Conservation (phyloP, 164 flowering plant genomes). For the Cinnamomum micranthum region DNA sequence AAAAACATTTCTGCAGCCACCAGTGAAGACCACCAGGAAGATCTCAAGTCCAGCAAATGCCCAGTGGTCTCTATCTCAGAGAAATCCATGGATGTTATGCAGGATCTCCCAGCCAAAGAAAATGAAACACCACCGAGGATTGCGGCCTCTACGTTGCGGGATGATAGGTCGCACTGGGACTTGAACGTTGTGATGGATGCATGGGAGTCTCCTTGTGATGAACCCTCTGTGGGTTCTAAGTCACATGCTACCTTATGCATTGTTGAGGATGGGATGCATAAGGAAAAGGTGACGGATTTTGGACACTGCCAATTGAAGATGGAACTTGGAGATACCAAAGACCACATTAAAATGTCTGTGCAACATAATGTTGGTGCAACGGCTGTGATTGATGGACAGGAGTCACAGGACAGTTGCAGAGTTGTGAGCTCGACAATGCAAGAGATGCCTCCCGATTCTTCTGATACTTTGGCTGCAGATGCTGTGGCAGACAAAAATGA, state of each 20-base stretch:
- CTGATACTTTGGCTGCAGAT: neutral
- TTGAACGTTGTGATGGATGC: conserved; percentile 60
- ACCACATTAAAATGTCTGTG: conserved; percentile 4
- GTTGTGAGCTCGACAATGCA: conserved; percentile 4
- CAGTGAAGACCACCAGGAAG: neutral
- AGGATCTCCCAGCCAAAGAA: conserved; percentile 12
- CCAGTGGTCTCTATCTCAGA: neutral
- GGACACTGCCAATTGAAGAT: conserved; percentile 15
- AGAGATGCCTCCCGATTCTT: neutral
- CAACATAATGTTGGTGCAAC: neutral
- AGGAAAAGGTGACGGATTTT: neutral
- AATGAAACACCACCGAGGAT: conserved; percentile 10
- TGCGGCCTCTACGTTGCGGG: conserved; percentile 24
- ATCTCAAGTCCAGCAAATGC: neutral
- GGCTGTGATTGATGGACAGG: conserved; percentile 4
- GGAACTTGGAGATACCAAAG: conserved; percentile 7
- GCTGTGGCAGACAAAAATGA: neutral
- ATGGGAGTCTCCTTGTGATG: conserved; percentile 48
- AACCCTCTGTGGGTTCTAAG: conserved; percentile 18
- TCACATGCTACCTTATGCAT: conserved; percentile 2
- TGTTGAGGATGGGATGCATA: neutral
- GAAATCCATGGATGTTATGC: conserved; percentile 7
- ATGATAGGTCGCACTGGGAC: conserved; percentile 61
- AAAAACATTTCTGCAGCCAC: neutral
- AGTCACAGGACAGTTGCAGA: neutral